phyloP scores from a whole-genome alignment of 2,329 filamentous ascomycete species.

The Diatrype stigma region DNA sequence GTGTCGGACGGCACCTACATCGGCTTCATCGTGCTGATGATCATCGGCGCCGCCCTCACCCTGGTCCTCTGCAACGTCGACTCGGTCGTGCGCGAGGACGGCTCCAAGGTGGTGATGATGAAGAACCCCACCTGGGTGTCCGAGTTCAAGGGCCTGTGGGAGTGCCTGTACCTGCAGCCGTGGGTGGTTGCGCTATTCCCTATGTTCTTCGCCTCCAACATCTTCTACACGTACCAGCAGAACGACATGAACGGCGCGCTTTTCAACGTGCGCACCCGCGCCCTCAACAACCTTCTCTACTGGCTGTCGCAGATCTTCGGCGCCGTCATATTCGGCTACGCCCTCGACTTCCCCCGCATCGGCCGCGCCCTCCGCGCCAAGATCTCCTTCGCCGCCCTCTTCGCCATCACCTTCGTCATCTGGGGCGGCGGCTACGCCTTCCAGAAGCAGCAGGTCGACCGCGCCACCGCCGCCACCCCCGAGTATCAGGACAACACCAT shows the following conservation, averaged over 20 bases:
- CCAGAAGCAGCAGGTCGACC: conserved; percentile 52
- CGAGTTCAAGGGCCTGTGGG: conserved; percentile 62
- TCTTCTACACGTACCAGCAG: conserved; percentile 78
- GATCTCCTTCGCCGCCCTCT: conserved; percentile 51
- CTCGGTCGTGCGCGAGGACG: conserved; percentile 64
- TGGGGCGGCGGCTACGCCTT: conserved; percentile 75
- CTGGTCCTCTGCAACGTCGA: conserved; percentile 61
- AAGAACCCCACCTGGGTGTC: conserved; percentile 73
- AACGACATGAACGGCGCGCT: conserved; percentile 65
- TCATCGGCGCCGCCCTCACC: conserved; percentile 58
- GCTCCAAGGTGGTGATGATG: conserved; percentile 68
- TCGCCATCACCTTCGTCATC: conserved; percentile 62
- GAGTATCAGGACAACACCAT: conserved; percentile 15
- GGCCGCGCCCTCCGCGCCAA: conserved; percentile 62
- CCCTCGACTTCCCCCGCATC: conserved; percentile 54
- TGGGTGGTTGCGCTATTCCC: conserved; percentile 71
- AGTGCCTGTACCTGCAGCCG: conserved; percentile 59
- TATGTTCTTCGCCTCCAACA: conserved; percentile 76
- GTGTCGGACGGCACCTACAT: conserved; percentile 69
- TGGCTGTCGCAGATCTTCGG: conserved; percentile 70
- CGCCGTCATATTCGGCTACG: conserved; percentile 61
- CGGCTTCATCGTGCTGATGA: conserved; percentile 69
- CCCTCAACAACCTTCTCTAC: conserved; percentile 68
- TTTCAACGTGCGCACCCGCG: conserved; percentile 67
- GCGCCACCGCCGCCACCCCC: conserved; percentile 21